Conservation (phyloP, 2,329 filamentous ascomycete species). For the Colletotrichum sp. region DNA sequence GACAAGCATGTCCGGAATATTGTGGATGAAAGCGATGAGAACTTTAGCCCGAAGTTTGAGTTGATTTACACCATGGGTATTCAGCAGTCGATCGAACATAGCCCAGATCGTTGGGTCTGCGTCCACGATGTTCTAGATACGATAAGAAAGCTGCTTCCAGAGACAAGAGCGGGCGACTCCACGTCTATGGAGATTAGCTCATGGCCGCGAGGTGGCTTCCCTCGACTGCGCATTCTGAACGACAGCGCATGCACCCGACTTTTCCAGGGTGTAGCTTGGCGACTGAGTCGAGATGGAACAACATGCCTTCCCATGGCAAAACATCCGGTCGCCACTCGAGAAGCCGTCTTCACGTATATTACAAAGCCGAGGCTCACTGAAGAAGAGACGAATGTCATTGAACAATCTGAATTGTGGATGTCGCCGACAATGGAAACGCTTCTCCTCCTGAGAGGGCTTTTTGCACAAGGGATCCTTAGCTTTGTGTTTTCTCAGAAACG, state of each 20-base stretch:
- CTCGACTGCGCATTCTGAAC: constrained; percentile 52
- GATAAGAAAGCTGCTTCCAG: constrained; percentile 32
- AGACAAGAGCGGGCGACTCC: constrained; percentile 34
- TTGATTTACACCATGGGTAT: constrained; percentile 66
- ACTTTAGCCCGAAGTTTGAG: constrained; percentile 64
- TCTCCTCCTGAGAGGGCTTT: constrained; percentile 57
- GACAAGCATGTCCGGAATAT: constrained; percentile 54
- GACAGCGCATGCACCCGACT: constrained; percentile 31
- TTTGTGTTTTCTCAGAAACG: constrained; percentile 62
- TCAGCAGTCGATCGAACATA: constrained; percentile 53
- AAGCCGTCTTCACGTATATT: constrained; percentile 49
- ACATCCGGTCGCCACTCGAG: constrained; percentile 31
- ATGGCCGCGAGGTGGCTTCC: constrained; percentile 41
- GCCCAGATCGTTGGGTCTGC: constrained; percentile 59
- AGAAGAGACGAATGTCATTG: constrained; percentile 35
- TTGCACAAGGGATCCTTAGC: constrained; percentile 57
- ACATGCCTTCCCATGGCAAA: constrained; percentile 43
- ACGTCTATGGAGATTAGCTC: constrained; percentile 45
- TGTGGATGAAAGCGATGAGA: constrained; percentile 70
- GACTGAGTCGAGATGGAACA: constrained; percentile 48
- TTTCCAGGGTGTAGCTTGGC: constrained; percentile 33
- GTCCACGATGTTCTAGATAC: constrained; percentile 57
- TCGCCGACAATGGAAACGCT: constrained; percentile 36
- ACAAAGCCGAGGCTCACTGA: constrained; percentile 31
- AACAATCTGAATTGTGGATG: constrained; percentile 40